These are phyloP conservation scores for Crithidia fasciculata DNA, from an alignment of 208 protist genomes.

Conservation along the genomic window DNA sequence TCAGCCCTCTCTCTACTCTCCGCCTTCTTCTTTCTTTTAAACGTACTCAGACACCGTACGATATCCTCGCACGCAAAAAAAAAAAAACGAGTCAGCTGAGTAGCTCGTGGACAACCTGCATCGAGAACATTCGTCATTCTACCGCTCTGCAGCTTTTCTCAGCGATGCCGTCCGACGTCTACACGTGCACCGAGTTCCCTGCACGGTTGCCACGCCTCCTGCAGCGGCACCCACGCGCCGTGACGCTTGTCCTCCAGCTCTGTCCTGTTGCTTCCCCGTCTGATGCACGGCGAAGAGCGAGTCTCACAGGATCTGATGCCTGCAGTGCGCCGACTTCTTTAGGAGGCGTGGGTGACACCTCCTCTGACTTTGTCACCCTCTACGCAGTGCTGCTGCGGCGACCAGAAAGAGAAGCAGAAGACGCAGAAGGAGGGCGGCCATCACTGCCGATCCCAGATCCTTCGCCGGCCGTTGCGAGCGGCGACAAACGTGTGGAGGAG, in stretches of 20 bases:
- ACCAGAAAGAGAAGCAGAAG: not conserved
- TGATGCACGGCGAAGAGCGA: not conserved
- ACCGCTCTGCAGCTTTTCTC: not conserved
- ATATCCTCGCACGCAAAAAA: no score
- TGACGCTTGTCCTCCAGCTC: slow-evolving; percentile 17
- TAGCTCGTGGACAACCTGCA: no score
- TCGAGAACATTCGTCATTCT: no score
- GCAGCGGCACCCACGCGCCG: slow-evolving; percentile 6
- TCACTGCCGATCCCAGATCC: not conserved
- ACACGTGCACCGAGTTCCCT: slow-evolving; percentile 11
- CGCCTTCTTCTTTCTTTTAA: no score
- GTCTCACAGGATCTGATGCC: no score
- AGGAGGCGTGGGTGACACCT: not conserved
- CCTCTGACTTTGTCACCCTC: slow-evolving; percentile 11
- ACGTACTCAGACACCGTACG: no score
- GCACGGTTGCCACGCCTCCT: slow-evolving; percentile 3
- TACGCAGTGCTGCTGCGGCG: slow-evolving; percentile 16
- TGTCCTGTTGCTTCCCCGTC: not conserved
- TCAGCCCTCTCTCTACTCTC: no score
- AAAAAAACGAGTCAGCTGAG: no score
- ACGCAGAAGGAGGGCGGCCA: not conserved
- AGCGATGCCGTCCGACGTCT: slow-evolving; percentile 14
- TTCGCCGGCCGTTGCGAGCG: not conserved
- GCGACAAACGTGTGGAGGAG: not conserved
- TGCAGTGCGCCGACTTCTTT: not conserved